Conservation (phyloP, 768 basidiomycete genomes). For the Tricholomella constricta region DNA sequence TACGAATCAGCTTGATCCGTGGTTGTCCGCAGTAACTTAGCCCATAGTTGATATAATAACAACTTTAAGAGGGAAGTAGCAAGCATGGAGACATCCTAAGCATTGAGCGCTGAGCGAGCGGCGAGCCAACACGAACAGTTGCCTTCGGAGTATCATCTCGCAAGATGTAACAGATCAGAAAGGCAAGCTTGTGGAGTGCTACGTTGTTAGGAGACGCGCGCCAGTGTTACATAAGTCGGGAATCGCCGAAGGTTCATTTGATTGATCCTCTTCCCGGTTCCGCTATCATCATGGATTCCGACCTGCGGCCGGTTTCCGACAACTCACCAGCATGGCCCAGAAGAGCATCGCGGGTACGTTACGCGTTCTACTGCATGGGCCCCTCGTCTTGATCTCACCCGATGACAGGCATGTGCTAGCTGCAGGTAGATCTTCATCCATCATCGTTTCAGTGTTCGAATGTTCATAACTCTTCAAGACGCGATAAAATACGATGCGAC, state of each 20-base stretch:
- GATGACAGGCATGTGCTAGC: constrained; percentile 54
- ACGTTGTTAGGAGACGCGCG: no score
- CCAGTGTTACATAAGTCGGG: constrained; percentile 21
- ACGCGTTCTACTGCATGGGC: constrained; percentile 13
- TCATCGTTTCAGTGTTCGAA: constrained; percentile 5
- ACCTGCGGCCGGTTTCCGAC: constrained; percentile 54
- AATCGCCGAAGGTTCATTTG: constrained; percentile 32
- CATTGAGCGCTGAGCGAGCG: no score
- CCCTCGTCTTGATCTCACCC: constrained; percentile 7
- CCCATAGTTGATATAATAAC: not conserved
- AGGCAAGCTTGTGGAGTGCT: no score
- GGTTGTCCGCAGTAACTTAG: not conserved
- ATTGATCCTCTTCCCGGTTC: constrained; percentile 32
- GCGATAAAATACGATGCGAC: constrained; percentile 65
- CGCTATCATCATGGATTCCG: constrained; percentile 42
- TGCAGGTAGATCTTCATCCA: constrained; percentile 47
- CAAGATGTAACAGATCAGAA: no score
- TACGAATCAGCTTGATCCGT: not conserved
- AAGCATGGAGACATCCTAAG: no score
- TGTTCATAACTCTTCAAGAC: constrained; percentile 35
- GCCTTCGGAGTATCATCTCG: no score
- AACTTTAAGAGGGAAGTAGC: not conserved
- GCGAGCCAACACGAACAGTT: no score
- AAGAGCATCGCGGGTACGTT: constrained; percentile 51
- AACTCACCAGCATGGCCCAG: constrained; percentile 49